A percentile compares a stretch with the other conserved stretches of the same genome.
Evolutionary conservation across 345 rosid species (phyloP).

Genomic region (Rhizophora mangle): DNA sequence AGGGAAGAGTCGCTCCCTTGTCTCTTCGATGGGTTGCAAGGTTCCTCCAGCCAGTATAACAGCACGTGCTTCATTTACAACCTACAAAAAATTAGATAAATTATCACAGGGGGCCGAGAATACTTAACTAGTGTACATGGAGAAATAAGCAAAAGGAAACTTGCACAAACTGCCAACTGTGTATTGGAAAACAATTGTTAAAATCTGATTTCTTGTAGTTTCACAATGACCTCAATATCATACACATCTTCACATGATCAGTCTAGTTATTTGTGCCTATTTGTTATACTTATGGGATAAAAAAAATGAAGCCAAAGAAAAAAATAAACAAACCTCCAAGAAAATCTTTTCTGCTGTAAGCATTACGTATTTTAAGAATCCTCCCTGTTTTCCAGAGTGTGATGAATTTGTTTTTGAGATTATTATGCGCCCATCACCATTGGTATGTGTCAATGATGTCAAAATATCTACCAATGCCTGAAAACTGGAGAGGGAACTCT

Average conservation of each 20-base stretch:
- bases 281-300: background rate
- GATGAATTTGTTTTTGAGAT: conserved; percentile 54
- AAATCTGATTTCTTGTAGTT: background rate
- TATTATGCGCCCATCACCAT: conserved; percentile 87
- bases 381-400: conserved; percentile 47
- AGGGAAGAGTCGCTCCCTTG: conserved; percentile 89
- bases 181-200: background rate
- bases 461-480: conserved; percentile 63
- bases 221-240: no score
- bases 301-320: conserved; percentile 6
- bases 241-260: no score
- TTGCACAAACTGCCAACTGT: background rate
- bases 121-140: background rate
- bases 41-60: conserved; percentile 92
- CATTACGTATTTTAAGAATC: conserved; percentile 81
- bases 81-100: conserved; percentile 39
- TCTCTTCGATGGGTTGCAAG: conserved; percentile 92
- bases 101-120: conserved; percentile 1
- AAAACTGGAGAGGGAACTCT: conserved; percentile 66
- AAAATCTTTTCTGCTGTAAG: conserved; percentile 83
- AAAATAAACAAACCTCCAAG: conserved; percentile 59
- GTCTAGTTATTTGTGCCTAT: background rate
- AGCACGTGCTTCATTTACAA: conserved; percentile 77
- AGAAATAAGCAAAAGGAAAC: background rate
- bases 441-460: conserved; percentile 64